phyloP scores from a whole-genome alignment of 1,284 basidiomycete species.

The Cryptococcus sp. region DNA sequence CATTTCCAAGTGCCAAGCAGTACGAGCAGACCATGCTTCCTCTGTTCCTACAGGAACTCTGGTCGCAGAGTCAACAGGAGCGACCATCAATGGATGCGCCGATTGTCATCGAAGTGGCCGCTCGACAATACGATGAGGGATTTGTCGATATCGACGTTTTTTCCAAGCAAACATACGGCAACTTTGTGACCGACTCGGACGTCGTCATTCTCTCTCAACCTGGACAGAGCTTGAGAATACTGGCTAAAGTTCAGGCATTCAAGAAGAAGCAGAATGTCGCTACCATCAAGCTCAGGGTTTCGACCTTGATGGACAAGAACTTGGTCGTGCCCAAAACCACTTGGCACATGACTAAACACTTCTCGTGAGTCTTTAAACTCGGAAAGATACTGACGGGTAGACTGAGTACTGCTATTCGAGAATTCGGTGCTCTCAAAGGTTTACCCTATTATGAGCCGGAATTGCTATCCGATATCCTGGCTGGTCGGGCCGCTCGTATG shows the following conservation, averaged over 20 bases:
- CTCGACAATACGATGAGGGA: constrained; percentile 49
- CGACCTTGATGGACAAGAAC: constrained; percentile 46
- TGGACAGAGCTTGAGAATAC: constrained; percentile 45
- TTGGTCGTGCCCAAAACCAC: constrained; percentile 51
- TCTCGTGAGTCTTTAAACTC: constrained; percentile 58
- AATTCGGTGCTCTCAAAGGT: constrained; percentile 81
- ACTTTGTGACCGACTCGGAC: constrained; percentile 73
- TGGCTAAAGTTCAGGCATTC: constrained; percentile 78
- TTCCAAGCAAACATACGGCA: constrained; percentile 61
- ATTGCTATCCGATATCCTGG: constrained; percentile 64
- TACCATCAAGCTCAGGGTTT: constrained; percentile 50
- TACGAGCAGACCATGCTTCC: constrained; percentile 79
- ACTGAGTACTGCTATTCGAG: constrained; percentile 83
- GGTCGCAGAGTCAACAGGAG: constrained; percentile 82
- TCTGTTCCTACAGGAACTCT: constrained; percentile 83
- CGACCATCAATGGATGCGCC: constrained; percentile 58
- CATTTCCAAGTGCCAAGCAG: constrained; percentile 62
- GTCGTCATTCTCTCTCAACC: constrained; percentile 64
- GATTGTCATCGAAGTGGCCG: constrained; percentile 64
- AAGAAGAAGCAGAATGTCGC: constrained; percentile 53
- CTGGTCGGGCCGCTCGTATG: constrained; percentile 58
- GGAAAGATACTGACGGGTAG: constrained; percentile 49
- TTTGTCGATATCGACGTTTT: constrained; percentile 46
- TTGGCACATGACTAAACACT: constrained; percentile 76
- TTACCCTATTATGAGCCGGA: constrained; percentile 70